These are phyloP conservation scores for Royoungia palumana DNA, from an alignment of 768 basidiomycete species.

Conservation along the genomic window DNA sequence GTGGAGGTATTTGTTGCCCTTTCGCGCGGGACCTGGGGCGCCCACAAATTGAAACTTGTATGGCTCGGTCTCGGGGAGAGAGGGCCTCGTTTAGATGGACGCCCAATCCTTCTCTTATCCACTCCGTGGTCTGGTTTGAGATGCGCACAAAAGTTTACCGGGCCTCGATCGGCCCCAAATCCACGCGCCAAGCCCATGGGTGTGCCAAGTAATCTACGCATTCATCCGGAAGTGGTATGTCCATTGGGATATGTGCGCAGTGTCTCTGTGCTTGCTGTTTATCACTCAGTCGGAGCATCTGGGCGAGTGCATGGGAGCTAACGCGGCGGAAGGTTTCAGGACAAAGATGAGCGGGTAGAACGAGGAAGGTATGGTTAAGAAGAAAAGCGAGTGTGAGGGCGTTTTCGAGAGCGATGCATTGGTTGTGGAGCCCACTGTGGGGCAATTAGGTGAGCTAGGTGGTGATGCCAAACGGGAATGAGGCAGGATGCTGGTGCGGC, in stretches of 20 bases:
- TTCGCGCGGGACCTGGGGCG: constrained; percentile 3
- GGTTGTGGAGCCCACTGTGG: constrained; percentile 84
- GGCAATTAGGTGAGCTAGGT: constrained; percentile 75
- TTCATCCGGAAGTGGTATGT: constrained; percentile 44
- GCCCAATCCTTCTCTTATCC: constrained; percentile 16
- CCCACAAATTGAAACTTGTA: constrained; percentile 44
- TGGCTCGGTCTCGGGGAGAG: constrained; percentile 48
- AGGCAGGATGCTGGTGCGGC: neutral
- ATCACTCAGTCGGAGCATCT: constrained; percentile 43
- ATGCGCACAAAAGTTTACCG: constrained; percentile 45
- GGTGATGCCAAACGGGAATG: constrained; percentile 9
- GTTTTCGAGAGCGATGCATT: constrained; percentile 84
- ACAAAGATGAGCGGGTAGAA: constrained; percentile 72
- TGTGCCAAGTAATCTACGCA: constrained; percentile 60
- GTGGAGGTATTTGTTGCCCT: constrained; percentile 12
- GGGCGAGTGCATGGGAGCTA: constrained; percentile 46
- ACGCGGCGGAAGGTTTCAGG: constrained; percentile 56
- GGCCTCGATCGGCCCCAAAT: constrained; percentile 41
- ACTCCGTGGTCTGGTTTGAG: constrained; percentile 45
- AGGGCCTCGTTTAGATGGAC: constrained; percentile 38
- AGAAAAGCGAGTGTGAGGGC: constrained; percentile 65
- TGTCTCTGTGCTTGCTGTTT: constrained; percentile 49
- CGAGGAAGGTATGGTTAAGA: constrained; percentile 72
- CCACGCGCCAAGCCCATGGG: constrained; percentile 72
- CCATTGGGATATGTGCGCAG: constrained; percentile 40